These are phyloP conservation scores for Paecilomyces dactylethromorphus DNA, from an alignment of 2,329 filamentous ascomycete species.

Conservation along the genomic window DNA sequence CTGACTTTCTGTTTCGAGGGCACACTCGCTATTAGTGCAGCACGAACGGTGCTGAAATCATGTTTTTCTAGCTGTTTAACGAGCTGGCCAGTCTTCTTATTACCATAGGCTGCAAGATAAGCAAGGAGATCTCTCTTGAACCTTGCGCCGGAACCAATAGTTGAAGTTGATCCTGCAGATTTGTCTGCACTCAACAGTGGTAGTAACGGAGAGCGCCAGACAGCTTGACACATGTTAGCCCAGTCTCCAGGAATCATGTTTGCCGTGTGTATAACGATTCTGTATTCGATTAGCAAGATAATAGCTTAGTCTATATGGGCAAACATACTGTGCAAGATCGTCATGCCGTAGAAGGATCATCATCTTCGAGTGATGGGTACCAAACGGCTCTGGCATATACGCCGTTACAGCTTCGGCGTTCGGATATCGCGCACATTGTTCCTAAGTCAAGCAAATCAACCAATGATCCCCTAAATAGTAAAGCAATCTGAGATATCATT, in stretches of 20 bases:
- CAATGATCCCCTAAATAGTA: background rate
- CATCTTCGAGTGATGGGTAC: conserved; percentile 85
- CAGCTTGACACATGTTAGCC: conserved; percentile 78
- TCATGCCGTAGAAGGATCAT: conserved; percentile 75
- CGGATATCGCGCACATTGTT: conserved; percentile 52
- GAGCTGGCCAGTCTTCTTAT: conserved; percentile 47
- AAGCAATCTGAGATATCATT: background rate
- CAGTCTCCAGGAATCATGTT: conserved; percentile 89
- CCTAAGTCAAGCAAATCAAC: conserved; percentile 35
- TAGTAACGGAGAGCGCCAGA: conserved; percentile 70
- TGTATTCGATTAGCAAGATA: conserved; percentile 10
- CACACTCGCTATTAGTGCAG: conserved; percentile 69
- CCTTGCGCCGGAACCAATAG: conserved; percentile 55
- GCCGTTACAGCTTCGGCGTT: conserved; percentile 69
- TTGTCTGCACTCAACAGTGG: conserved; percentile 36
- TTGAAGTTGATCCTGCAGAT: conserved; percentile 5
- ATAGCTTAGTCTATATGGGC: background rate
- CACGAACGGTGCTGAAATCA: conserved; percentile 65
- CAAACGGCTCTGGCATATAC: conserved; percentile 76
- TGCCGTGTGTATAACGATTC: conserved; percentile 75
- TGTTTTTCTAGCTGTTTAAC: conserved; percentile 52
- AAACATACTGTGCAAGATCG: conserved; percentile 56
- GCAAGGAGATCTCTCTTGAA: conserved; percentile 72
- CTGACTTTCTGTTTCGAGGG: conserved; percentile 58
- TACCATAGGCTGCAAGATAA: conserved; percentile 67